Percentiles rank a stretch among this genome's conserved stretches.
These are phyloP conservation scores for Aspergillus fructus DNA, from an alignment of 2,329 filamentous ascomycete genomes.

Conservation along the genomic window DNA sequence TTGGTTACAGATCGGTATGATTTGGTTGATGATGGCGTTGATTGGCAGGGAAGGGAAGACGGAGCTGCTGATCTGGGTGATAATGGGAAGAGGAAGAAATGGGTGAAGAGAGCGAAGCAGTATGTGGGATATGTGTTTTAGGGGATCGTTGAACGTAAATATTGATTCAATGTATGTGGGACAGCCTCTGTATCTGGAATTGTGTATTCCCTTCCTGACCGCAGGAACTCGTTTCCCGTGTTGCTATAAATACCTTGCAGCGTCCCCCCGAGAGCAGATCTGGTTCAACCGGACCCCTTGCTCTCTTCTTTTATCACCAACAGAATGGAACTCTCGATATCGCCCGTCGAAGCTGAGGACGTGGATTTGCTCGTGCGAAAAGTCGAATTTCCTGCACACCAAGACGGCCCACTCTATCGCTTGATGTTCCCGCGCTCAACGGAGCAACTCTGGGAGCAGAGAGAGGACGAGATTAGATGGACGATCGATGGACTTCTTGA, in stretches of 20 bases:
- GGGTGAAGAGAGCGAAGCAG: no score
- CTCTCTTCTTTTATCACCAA: neutral
- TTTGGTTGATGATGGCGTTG: no score
- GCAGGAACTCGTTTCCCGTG: neutral
- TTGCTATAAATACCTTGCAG: neutral
- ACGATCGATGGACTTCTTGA: neutral
- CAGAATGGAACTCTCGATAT: conserved; percentile 1
- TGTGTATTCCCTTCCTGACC: neutral
- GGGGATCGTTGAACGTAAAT: no score
- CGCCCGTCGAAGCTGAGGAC: conserved; percentile 1
- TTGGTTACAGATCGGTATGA: no score
- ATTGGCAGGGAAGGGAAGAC: no score
- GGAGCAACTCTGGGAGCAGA: neutral
- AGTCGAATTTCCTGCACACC: conserved; percentile 4
- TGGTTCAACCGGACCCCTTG: neutral
- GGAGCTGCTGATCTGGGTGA: no score
- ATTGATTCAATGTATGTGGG: no score
- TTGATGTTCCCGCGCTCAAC: conserved; percentile 1
- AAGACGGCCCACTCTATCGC: neutral
- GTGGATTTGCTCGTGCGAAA: conserved; percentile 3
- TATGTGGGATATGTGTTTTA: no score
- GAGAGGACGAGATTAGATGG: neutral
- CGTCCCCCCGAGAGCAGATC: neutral
- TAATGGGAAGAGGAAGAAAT: no score
- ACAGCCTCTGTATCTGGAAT: no score